These are phyloP conservation scores for Solidago caesia DNA, from an alignment of 129 eudicot genomes.

Conservation along the genomic window DNA sequence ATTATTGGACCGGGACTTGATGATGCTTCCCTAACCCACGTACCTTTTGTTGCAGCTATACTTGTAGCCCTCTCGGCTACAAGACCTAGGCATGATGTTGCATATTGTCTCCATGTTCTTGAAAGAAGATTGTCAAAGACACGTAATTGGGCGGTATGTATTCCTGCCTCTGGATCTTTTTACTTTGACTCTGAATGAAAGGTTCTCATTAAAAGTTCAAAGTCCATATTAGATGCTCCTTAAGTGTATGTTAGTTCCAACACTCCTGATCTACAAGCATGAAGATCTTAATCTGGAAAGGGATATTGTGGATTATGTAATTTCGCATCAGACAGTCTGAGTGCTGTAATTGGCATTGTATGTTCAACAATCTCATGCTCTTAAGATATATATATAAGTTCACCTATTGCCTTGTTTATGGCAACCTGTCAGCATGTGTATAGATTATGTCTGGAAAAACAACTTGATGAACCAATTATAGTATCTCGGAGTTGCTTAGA, in stretches of 20 bases:
- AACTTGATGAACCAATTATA: no score
- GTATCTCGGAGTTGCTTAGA: no score
- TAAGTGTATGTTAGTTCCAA: no score
- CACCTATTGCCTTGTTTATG: background rate
- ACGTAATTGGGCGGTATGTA: constrained; percentile 84
- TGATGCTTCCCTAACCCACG: constrained; percentile 18
- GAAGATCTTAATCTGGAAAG: no score
- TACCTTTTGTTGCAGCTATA: constrained; percentile 51
- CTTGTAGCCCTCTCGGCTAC: constrained; percentile 77
- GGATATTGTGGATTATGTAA: no score
- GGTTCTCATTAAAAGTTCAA: no score
- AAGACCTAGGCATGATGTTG: constrained; percentile 88
- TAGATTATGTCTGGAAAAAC: no score
- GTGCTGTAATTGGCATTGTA: no score
- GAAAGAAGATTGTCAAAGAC: constrained; percentile 80
- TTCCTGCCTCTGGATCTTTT: background rate
- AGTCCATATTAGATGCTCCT: no score
- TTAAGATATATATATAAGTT: background rate
- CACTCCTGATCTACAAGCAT: no score
- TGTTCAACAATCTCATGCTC: background rate
- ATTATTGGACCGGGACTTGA: background rate
- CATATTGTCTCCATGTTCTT: constrained; percentile 89
- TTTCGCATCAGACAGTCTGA: no score
- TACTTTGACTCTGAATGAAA: background rate
- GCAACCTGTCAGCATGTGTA: background rate